Conservation (phyloP, 352 stramenopile species). For the Phytophthora fragariae region DNA sequence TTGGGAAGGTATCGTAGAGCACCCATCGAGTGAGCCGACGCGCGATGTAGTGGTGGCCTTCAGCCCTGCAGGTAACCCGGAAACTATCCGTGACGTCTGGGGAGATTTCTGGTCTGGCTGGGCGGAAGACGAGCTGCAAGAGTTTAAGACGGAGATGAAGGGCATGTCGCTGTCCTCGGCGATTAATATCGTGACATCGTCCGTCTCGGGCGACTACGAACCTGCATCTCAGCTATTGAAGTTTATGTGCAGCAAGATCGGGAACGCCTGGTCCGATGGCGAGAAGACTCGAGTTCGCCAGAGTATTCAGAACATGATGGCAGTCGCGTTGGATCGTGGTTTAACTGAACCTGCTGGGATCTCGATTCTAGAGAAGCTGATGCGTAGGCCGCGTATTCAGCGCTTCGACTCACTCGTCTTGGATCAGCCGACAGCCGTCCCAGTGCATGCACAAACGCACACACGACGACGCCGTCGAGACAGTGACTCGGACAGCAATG, state of each 20-base stretch:
- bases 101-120: constrained; percentile 89
- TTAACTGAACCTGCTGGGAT: constrained; percentile 71
- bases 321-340: constrained; percentile 76
- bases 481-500: constrained; percentile 60
- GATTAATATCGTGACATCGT: constrained; percentile 81
- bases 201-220: constrained; percentile 83
- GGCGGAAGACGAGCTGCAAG: constrained; percentile 82
- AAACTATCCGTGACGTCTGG: constrained; percentile 87
- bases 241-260: constrained; percentile 88
- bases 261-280: constrained; percentile 81
- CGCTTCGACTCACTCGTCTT: constrained; percentile 79
- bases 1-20: constrained; percentile 73
- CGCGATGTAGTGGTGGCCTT: constrained; percentile 83
- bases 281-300: constrained; percentile 88
- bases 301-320: constrained; percentile 90
- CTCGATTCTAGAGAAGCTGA: constrained; percentile 81
- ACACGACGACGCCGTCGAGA: constrained; percentile 54
- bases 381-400: constrained; percentile 61
- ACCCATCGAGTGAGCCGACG: constrained; percentile 43
- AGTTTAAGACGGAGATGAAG: constrained; percentile 86
- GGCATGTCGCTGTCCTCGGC: constrained; percentile 76
- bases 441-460: constrained; percentile 65
- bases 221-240: constrained; percentile 75
- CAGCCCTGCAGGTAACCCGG: constrained; percentile 76
- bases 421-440: constrained; percentile 58